Evolutionary conservation across 202 grass and related monocot genomes (phyloP), one percentile per base, ranked within the genome.

Genomic region (Panicum virgatum): DNA sequence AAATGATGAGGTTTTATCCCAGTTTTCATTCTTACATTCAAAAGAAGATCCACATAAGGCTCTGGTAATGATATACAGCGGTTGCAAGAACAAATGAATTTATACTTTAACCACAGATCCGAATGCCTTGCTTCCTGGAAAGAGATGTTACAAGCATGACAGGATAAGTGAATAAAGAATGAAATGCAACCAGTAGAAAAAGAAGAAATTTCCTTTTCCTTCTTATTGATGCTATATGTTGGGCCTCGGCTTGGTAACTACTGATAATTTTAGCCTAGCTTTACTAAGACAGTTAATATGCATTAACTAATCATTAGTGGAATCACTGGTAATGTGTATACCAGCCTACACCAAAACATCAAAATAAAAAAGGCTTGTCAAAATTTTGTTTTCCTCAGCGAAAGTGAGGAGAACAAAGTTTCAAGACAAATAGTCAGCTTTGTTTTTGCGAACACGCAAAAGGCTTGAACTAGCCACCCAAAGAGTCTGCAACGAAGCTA

Each of bases 51-150:
- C 63, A 84, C 50, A 66, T 92, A 91, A 42, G 77, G 46, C 82
- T 92, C 42, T 46, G 86, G 84, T 42, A 82, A 89, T 83, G 72
- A 66, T 32, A 78, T 86, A 88, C 94, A 97, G 39, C 90, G 91
- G 12, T 80, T 66, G 82, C 94, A 97, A 29, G 67, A 90, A 85
- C 94, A 97, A 82, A 54, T 66, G 56, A 97, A 97, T 80, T 81
- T 88, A 82, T 97, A 94, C 66, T 97, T 97, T 70, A 85, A 81
- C 92, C 83, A 92, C 66, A 97, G 77, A 86, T 94, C 88, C 32
- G 71, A 77, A 73, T 82, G 81, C 26, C 92, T 92, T 85, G 75
- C 67, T 69, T 77, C 83, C 94, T 94, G 83, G 30, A 89, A 80
- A 46, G 25, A 12, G 23, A 80, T 58, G 34, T 76, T 70, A 72